phyloP scores from a whole-genome alignment of 2,329 filamentous ascomycete genomes.

The Diaporthe sp. region DNA sequence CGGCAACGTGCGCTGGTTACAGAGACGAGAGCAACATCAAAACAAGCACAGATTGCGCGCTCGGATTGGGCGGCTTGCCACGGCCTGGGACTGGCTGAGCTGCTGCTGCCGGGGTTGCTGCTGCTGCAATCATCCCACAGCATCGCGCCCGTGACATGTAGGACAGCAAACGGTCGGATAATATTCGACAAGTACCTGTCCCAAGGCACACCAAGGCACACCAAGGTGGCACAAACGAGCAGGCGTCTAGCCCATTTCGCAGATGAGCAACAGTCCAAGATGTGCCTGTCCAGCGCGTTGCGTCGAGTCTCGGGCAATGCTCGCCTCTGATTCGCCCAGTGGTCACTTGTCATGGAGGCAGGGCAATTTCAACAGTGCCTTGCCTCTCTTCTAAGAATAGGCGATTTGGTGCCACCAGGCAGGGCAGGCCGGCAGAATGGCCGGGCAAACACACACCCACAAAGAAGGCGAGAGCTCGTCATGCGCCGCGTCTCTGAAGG shows the following conservation, averaged over 20 bases:
- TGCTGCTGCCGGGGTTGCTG: constrained; percentile 26
- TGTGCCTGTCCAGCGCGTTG: constrained; percentile 28
- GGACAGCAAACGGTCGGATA: constrained; percentile 29
- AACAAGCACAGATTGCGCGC: constrained; percentile 13
- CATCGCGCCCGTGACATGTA: constrained; percentile 37
- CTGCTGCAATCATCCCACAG: constrained; percentile 10
- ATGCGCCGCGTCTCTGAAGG: constrained; percentile 8
- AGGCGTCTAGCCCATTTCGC: constrained; percentile 33
- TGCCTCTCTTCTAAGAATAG: constrained; percentile 32
- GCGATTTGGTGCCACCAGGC: constrained; percentile 25
- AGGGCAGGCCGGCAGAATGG: constrained; percentile 12
- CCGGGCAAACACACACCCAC: constrained; percentile 26
- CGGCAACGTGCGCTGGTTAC: constrained; percentile 29
- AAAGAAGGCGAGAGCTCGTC: not conserved
- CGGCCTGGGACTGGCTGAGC: constrained; percentile 15
- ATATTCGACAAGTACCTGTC: constrained; percentile 23
- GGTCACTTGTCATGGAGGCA: constrained; percentile 17
- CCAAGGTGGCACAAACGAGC: constrained; percentile 37
- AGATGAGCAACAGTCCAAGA: constrained; percentile 2
- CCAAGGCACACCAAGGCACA: constrained; percentile 37
- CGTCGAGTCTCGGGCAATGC: constrained; percentile 10
- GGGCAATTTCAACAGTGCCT: constrained; percentile 3
- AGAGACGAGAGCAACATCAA: constrained; percentile 19
- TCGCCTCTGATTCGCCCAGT: constrained; percentile 23
- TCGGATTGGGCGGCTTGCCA: constrained; percentile 24